Evolutionary conservation across 2,329 filamentous ascomycete genomes (phyloP), one percentile per base, ranked within the genome.

Genomic region (Monosporascus ibericus): DNA sequence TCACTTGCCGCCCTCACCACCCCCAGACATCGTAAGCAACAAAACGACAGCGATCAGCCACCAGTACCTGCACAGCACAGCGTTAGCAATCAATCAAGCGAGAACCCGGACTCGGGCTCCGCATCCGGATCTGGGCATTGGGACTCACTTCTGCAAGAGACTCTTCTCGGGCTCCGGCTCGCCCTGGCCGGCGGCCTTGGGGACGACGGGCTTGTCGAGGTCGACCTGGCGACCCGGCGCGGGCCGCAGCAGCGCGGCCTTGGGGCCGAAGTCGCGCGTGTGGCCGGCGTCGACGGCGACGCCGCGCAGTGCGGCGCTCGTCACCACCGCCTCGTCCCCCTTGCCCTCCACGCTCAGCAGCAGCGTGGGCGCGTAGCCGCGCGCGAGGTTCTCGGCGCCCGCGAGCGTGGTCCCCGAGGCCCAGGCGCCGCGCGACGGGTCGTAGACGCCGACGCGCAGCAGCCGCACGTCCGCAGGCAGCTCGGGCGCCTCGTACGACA

Each of bases 231-330:
- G 76, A 2, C 82, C 84, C 52, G 66, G 69, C 46, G 62, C 67
- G 42, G 75, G 71, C 24, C 72, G 68, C 44, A 78, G 62, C 47
- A 87, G 69, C 49, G 75, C 66, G 7, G 78, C 80, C 70, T 81
- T 75, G 44, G 84, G 82, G 0, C 81, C 82, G 70, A 86, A 86
- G 64, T 86, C 82, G 57, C 83, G 74, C 60, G 83, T 86, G 59
- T 80, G 75, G 2, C 83, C 83, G 11, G 83, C 83, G 64, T 86
- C 83, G 52, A 86, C 80, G 59, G 66, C 66, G 20, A 82, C 76
- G n/a, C 82, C 81, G 64, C 77, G 78, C 47, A 77, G 65, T 36
- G 73, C 72, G 15, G 76, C 79, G 25, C 81, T 77, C 48, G 82
- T 61, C 2, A 81, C 68, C 66, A 7, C 74, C 42, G 17, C n/a